Conservation (phyloP, 1,284 basidiomycete species). For the Puccinia novopanici region DNA sequence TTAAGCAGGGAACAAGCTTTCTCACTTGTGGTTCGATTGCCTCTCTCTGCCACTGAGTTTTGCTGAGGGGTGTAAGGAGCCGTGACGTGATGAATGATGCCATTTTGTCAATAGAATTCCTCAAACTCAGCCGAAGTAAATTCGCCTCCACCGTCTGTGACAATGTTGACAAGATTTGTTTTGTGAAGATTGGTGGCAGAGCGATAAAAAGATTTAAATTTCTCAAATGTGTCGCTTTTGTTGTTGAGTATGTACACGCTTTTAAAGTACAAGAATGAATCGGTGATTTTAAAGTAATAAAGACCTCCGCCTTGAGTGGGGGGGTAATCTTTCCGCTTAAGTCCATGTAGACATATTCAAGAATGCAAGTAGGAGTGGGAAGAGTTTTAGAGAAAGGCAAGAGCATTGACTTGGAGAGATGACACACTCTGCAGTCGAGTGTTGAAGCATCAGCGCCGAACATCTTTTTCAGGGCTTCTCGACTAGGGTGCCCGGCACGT, state of each 20-base stretch:
- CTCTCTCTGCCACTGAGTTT: conserved; percentile 11
- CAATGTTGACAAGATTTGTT: not conserved
- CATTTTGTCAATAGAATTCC: not conserved
- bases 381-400: too few relatives aligned
- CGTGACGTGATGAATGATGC: conserved; percentile 1
- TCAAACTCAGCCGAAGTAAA: not conserved
- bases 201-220: not conserved
- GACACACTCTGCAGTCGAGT: too few relatives aligned
- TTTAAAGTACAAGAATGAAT: too few relatives aligned
- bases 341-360: too few relatives aligned
- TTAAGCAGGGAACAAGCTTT: not conserved
- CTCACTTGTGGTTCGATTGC: conserved; percentile 14
- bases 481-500: not conserved
- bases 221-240: not conserved
- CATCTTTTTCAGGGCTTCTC: too few relatives aligned
- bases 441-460: too few relatives aligned
- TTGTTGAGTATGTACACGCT: not conserved
- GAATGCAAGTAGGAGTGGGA: too few relatives aligned
- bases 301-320: too few relatives aligned
- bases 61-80: conserved; percentile 26
- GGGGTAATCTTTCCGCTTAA: too few relatives aligned
- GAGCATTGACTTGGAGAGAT: too few relatives aligned
- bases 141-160: not conserved
- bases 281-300: too few relatives aligned
- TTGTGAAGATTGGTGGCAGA: not conserved